A percentile compares a stretch with the other conserved stretches of the same genome.
These are phyloP conservation scores for Tolypocladium ophioglossoides DNA, from an alignment of 2,329 filamentous ascomycete genomes.

Conservation along the genomic window DNA sequence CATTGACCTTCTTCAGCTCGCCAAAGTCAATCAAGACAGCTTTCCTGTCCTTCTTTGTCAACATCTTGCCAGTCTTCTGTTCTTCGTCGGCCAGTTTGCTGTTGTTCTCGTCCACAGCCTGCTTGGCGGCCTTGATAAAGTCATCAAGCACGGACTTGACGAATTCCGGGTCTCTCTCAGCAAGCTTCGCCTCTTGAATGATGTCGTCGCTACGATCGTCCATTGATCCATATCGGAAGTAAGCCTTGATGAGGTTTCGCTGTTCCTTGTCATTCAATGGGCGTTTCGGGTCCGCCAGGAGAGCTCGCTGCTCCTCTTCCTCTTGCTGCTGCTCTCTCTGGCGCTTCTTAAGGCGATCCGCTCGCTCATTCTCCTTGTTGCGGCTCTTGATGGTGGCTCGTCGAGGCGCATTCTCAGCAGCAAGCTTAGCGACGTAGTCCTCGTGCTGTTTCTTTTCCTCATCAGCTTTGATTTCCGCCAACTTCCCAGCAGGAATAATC, in stretches of 20 bases:
- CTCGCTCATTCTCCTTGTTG: constrained; percentile 48
- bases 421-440: constrained; percentile 68
- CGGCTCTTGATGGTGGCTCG: constrained; percentile 53
- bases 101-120: constrained; percentile 55
- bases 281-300: constrained; percentile 74
- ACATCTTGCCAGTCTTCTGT: constrained; percentile 66
- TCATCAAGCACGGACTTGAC: constrained; percentile 67
- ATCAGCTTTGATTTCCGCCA: constrained; percentile 80
- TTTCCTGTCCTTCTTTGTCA: constrained; percentile 97
- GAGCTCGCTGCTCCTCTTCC: constrained; percentile 61
- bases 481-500: constrained; percentile 89
- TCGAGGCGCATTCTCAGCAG: constrained; percentile 78
- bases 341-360: constrained; percentile 56
- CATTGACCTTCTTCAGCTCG: constrained; percentile 89
- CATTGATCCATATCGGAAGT: constrained; percentile 82
- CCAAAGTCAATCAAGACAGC: constrained; percentile 92
- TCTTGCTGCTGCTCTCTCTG: constrained; percentile 56
- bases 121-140: constrained; percentile 49
- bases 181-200: constrained; percentile 73
- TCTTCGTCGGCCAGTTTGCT: constrained; percentile 70
- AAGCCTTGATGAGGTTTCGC: constrained; percentile 80
- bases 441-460: constrained; percentile 79
- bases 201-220: constrained; percentile 83
- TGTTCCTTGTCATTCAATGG: constrained; percentile 88
- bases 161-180: constrained; percentile 71